Percentiles rank a stretch among this genome's conserved stretches.
Conservation (phyloP, 2,329 filamentous ascomycete genomes). For the Beauveria pseudobassiana region DNA sequence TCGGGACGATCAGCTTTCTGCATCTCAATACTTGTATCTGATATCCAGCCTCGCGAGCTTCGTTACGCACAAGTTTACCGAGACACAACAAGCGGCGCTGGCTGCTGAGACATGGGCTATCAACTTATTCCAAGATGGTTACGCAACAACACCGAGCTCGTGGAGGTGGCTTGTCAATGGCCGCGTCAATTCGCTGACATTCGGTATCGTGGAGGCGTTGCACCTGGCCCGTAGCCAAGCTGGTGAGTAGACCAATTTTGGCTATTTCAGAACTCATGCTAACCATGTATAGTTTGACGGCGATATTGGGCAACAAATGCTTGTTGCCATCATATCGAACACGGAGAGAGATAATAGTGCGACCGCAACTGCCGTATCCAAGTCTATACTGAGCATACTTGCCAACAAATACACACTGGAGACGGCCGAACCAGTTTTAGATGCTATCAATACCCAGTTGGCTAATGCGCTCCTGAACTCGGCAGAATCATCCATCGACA, state of each 20-base stretch:
- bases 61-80: slow-evolving; percentile 28
- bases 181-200: slow-evolving; percentile 27
- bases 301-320: slow-evolving; percentile 28
- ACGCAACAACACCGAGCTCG: slow-evolving; percentile 13
- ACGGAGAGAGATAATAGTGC: slow-evolving; percentile 20
- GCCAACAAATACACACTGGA: slow-evolving; percentile 39
- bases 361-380: slow-evolving; percentile 15
- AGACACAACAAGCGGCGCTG: slow-evolving; percentile 28
- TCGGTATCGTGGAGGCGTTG: slow-evolving; percentile 32
- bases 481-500: slow-evolving; percentile 15
- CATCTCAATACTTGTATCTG: slow-evolving; percentile 29
- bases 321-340: slow-evolving; percentile 21
- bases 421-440: slow-evolving; percentile 20
- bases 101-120: slow-evolving; percentile 26
- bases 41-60: slow-evolving; percentile 30
- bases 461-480: slow-evolving; percentile 14
- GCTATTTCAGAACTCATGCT: neutral
- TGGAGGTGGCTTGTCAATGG: slow-evolving; percentile 27
- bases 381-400: slow-evolving; percentile 33
- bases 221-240: slow-evolving; percentile 25
- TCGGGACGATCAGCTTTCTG: slow-evolving; percentile 19
- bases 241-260: slow-evolving; percentile 22
- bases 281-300: slow-evolving; percentile 26
- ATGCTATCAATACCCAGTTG: slow-evolving; percentile 20
- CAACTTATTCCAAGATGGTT: slow-evolving; percentile 30